Conservation (phyloP, 2,329 filamentous ascomycete genomes). For the Lachnellula occidentalis region DNA sequence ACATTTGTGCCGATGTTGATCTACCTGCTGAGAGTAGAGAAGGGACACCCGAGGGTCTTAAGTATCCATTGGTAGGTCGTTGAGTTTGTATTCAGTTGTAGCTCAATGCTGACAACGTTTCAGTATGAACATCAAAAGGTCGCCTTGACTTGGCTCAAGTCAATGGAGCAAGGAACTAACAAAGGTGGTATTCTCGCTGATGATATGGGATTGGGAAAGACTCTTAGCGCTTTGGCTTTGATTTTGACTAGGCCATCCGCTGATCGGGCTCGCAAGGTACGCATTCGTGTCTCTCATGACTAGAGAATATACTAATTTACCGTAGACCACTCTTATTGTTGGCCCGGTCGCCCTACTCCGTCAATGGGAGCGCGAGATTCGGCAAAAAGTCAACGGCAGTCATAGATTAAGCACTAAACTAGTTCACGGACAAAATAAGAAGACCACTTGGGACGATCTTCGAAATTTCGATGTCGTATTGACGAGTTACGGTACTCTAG, state of each 20-base stretch:
- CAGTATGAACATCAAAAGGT: constrained; percentile 75
- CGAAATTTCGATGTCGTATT: constrained; percentile 67
- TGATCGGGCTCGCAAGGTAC: constrained; percentile 36
- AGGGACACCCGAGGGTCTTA: constrained; percentile 64
- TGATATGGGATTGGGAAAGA: constrained; percentile 82
- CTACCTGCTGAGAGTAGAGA: constrained; percentile 57
- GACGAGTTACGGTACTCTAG: constrained; percentile 72
- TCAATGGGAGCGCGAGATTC: constrained; percentile 81
- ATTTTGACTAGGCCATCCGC: constrained; percentile 50
- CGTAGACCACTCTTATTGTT: constrained; percentile 72
- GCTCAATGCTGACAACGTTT: constrained; percentile 10
- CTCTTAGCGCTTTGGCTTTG: constrained; percentile 74
- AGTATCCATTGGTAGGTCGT: constrained; percentile 46
- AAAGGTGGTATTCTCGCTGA: constrained; percentile 75
- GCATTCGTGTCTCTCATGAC: constrained; percentile 1
- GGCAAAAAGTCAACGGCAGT: constrained; percentile 56
- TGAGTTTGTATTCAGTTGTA: not conserved
- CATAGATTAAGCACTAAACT: constrained; percentile 61
- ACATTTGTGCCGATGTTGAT: constrained; percentile 68
- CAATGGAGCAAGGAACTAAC: constrained; percentile 63
- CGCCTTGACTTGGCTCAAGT: constrained; percentile 70
- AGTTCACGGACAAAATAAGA: constrained; percentile 58
- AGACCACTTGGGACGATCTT: constrained; percentile 54
- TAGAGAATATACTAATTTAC: constrained; percentile 9
- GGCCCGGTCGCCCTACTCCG: constrained; percentile 73